Evolutionary conservation across 805 yeast genomes (phyloP).

Genomic region (Metschnikowia kunwiensis): DNA sequence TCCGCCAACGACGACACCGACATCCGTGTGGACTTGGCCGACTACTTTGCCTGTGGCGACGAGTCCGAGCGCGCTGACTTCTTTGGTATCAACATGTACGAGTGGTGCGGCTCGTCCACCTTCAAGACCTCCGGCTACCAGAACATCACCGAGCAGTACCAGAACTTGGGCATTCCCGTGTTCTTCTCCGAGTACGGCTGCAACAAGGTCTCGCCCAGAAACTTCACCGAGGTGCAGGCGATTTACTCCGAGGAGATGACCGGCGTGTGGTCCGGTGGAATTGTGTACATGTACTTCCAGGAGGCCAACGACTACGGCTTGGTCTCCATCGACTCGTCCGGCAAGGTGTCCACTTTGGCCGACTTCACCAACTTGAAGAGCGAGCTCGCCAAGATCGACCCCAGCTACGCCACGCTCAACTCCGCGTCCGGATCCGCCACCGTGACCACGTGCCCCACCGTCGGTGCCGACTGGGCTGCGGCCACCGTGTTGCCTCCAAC

Average conservation of each 20-base stretch:
- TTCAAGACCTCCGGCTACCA: constrained; percentile 62
- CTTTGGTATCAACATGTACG: constrained; percentile 87
- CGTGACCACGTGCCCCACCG: constrained; percentile 37
- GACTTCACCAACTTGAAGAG: constrained; percentile 51
- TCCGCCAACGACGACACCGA: constrained; percentile 72
- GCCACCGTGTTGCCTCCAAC: constrained; percentile 43
- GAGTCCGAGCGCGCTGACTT: constrained; percentile 65
- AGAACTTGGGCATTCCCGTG: constrained; percentile 64
- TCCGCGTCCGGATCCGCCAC: constrained; percentile 24
- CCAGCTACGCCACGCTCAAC: constrained; percentile 36
- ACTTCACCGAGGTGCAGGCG: constrained; percentile 67
- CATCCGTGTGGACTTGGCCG: constrained; percentile 66
- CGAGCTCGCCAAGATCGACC: constrained; percentile 49
- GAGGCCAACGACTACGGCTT: constrained; percentile 75
- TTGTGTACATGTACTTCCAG: constrained; percentile 80
- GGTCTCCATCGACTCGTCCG: constrained; percentile 46
- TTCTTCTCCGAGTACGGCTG: constrained; percentile 87
- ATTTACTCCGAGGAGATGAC: constrained; percentile 68
- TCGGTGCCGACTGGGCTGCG: constrained; percentile 35
- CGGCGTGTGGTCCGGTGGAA: constrained; percentile 87
- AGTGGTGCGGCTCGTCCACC: constrained; percentile 75
- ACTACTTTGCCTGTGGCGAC: constrained; percentile 75
- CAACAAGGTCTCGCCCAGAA: constrained; percentile 66
- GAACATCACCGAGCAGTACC: constrained; percentile 60
- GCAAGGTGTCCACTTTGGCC: constrained; percentile 52